A percentile compares a stretch with the other conserved stretches of the same genome.
Conservation (phyloP, 2,329 filamentous ascomycete species). For the Monilinia aucupariae region DNA sequence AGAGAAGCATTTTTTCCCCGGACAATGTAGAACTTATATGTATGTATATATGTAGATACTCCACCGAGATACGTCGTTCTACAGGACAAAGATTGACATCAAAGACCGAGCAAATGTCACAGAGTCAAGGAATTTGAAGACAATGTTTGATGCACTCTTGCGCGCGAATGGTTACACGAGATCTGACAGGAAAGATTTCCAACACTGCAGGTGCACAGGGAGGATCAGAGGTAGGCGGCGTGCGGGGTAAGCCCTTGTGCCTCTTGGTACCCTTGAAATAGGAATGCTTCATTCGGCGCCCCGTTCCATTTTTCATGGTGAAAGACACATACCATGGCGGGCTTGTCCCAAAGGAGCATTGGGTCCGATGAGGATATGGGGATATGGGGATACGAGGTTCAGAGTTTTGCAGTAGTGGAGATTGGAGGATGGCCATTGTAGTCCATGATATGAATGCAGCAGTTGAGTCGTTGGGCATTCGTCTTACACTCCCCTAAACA, state of each 20-base stretch:
- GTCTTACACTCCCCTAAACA: too few relatives aligned
- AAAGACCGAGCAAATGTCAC: not conserved
- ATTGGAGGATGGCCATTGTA: not conserved
- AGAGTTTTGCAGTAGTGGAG: not conserved
- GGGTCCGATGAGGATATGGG: not conserved
- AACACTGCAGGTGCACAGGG: slow-evolving; percentile 2
- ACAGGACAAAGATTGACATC: not conserved
- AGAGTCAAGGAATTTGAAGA: not conserved
- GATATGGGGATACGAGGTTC: slow-evolving; percentile 4
- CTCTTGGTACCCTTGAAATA: not conserved
- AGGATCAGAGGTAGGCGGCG: not conserved
- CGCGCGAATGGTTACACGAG: slow-evolving; percentile 10
- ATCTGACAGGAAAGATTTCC: slow-evolving; percentile 4
- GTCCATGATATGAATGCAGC: too few relatives aligned
- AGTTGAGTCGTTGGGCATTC: too few relatives aligned
- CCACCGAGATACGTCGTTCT: not conserved
- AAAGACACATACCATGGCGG: not conserved
- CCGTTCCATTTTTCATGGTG: not conserved
- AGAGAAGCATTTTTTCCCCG: slow-evolving; percentile 51
- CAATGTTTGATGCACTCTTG: not conserved
- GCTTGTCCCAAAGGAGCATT: not conserved
- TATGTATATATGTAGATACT: not conserved
- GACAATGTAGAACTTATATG: not conserved
- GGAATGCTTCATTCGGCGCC: not conserved
- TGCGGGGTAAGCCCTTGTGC: slow-evolving; percentile 9